phyloP scores from a whole-genome alignment of 495 filamentous ascomycete species.

The Hypomontagnella submonticulosa region DNA sequence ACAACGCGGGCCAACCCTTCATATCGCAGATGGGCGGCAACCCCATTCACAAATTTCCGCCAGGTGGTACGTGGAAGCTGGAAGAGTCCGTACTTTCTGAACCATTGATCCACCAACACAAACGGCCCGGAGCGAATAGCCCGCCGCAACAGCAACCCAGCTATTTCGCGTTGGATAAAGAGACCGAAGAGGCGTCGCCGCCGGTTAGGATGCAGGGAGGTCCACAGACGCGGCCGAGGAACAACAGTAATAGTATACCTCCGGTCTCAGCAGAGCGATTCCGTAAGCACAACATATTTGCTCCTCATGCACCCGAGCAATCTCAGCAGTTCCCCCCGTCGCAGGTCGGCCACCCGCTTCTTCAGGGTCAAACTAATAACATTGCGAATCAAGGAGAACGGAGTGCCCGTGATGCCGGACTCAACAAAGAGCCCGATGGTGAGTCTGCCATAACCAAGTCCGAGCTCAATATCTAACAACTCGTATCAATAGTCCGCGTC shows the following conservation, averaged over 20 bases:
- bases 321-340: slow-evolving; percentile 35
- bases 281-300: slow-evolving; percentile 46
- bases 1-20: slow-evolving; percentile 32
- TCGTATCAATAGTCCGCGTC: slow-evolving; percentile 28
- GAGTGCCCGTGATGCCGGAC: slow-evolving; percentile 10
- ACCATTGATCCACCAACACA: slow-evolving; percentile 54
- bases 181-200: slow-evolving; percentile 48
- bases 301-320: slow-evolving; percentile 27
- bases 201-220: slow-evolving; percentile 4
- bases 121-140: slow-evolving; percentile 51
- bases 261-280: slow-evolving; percentile 55
- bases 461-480: slow-evolving; percentile 1
- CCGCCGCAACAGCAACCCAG: slow-evolving; percentile 49
- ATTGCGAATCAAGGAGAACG: slow-evolving; percentile 11
- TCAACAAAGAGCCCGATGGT: slow-evolving; percentile 39
- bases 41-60: slow-evolving; percentile 40
- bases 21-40: slow-evolving; percentile 42
- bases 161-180: slow-evolving; percentile 57
- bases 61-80: slow-evolving; percentile 53
- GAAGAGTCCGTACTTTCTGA: slow-evolving; percentile 59
- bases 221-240: slow-evolving; percentile 33
- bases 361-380: slow-evolving; percentile 24
- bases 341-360: slow-evolving; percentile 28
- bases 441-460: slow-evolving; percentile 8
- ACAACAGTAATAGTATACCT: slow-evolving; percentile 47